These are phyloP conservation scores for Diaporthe humulicola DNA, from an alignment of 2,329 filamentous ascomycete species.

Conservation along the genomic window DNA sequence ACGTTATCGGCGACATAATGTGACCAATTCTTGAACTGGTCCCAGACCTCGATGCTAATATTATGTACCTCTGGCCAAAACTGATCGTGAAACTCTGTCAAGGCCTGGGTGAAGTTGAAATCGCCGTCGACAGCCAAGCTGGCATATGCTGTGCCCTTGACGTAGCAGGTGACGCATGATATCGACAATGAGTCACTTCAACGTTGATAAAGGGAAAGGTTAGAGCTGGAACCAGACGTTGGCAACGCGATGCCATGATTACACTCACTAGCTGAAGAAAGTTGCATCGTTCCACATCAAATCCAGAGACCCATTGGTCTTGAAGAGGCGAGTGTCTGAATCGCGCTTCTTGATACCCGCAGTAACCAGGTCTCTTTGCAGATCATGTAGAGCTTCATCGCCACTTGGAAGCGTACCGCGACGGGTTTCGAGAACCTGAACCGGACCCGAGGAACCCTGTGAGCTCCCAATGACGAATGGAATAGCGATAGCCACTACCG, in stretches of 20 bases:
- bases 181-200: conserved; percentile 51
- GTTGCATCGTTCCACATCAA: conserved; percentile 55
- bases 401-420: conserved; percentile 42
- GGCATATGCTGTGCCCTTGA: conserved; percentile 60
- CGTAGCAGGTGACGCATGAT: conserved; percentile 63
- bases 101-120: conserved; percentile 54
- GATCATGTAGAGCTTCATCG: conserved; percentile 40
- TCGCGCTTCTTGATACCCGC: conserved; percentile 42
- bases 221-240: neutral
- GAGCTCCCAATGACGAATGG: neutral
- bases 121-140: conserved; percentile 56
- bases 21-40: conserved; percentile 41
- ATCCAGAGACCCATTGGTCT: conserved; percentile 52
- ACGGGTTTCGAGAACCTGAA: conserved; percentile 43
- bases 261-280: conserved; percentile 51
- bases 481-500: neutral
- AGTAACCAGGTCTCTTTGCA: conserved; percentile 44
- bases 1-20: conserved; percentile 49
- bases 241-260: neutral
- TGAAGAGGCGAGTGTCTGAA: conserved; percentile 39
- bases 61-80: conserved; percentile 51
- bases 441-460: neutral
- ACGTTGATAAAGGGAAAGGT: neutral
- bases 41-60: conserved; percentile 44
- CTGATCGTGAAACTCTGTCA: conserved; percentile 50